Base-by-base conservation (phyloP, 202 grass and related monocot species). In the Dendrocalamus latiflorus region DNA sequence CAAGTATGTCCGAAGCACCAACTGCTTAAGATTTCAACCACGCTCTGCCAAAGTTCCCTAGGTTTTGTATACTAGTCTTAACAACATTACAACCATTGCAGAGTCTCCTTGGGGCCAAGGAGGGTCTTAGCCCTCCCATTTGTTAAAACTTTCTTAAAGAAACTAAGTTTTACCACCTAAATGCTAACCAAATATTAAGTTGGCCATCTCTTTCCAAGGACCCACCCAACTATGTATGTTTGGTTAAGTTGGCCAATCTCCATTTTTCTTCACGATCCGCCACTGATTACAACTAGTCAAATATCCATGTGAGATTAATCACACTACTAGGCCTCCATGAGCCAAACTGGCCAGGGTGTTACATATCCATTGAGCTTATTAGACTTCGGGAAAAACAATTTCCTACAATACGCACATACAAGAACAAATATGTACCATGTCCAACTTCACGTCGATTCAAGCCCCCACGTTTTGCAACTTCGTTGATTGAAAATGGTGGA, bases 371-470 rank as follows among this genome's bases (percentile, higher is more conserved):
- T 68, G 21, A 81, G 24, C 8, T 63, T 51, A 51, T 45, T 76
- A 44, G 21, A 81, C 37, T 70, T 76, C 5, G 25, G 45, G 26
- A 22, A 10, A 83, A 49, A 21, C 25, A 63, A 47, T 14, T 49
- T 81, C 62, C 50, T 76, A 65, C 68, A 75, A 86, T 67, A 5
- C 79, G 61, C 53, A 57, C 51, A 72, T 65, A 66, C 65, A 75
- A 69, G 47, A 48, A 49, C 74, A 75, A 45, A 61, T n/a, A 11
- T 25, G 51, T 91, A 94, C 94, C 96, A 81, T 99, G 96, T 54
- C 96, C 96, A 85, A 99, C 96, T 95, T 99, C 96, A 48, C 96
- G 87, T 34, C 96, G 90, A 83, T 99, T 99, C 65, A 99, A 83
- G 39, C 93, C 93, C 37, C 93, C 93, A 63, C 87, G 91, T 80